Evolutionary conservation across 2,329 filamentous ascomycete genomes (phyloP).

Genomic region (Calonectria honghensis): DNA sequence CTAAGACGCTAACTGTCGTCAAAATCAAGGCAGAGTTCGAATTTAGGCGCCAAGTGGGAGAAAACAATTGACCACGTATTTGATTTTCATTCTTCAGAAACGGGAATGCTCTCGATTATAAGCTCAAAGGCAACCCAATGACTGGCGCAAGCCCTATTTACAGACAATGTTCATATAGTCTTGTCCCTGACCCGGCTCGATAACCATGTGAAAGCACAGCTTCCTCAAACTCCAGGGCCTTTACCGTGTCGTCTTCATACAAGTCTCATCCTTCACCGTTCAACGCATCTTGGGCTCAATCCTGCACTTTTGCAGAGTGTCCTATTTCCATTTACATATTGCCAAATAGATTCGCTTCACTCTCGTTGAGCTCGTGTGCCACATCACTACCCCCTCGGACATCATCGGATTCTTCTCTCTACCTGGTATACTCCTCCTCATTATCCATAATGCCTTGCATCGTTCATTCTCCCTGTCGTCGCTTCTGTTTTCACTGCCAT

Average conservation of each 20-base stretch:
- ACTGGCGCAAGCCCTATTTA: slow-evolving; percentile 16
- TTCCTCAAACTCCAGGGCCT: slow-evolving; percentile 22
- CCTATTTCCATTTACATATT: slow-evolving; percentile 36
- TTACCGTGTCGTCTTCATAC: slow-evolving; percentile 9
- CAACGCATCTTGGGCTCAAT: slow-evolving; percentile 22
- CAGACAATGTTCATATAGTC: slow-evolving; percentile 6
- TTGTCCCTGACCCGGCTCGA: background rate
- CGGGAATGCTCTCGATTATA: background rate
- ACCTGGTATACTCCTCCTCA: slow-evolving; percentile 21
- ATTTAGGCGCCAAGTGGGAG: too few relatives aligned
- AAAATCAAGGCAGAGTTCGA: background rate
- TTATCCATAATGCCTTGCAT: slow-evolving; percentile 26
- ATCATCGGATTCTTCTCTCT: slow-evolving; percentile 30
- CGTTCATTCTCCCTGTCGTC: slow-evolving; percentile 9
- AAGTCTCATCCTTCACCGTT: slow-evolving; percentile 6
- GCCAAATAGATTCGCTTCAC: slow-evolving; percentile 37
- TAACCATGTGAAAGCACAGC: slow-evolving; percentile 18
- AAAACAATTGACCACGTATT: background rate
- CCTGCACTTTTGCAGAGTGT: slow-evolving; percentile 32
- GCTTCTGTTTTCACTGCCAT: slow-evolving; percentile 6
- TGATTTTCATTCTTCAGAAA: background rate
- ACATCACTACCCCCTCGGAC: slow-evolving; percentile 3
- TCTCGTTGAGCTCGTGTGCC: slow-evolving; percentile 34
- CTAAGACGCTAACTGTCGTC: background rate
- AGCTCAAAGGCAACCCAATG: slow-evolving; percentile 2